phyloP scores from a whole-genome alignment of 2,329 filamentous ascomycete species.

The Neoscytalidium dimidiatum region DNA sequence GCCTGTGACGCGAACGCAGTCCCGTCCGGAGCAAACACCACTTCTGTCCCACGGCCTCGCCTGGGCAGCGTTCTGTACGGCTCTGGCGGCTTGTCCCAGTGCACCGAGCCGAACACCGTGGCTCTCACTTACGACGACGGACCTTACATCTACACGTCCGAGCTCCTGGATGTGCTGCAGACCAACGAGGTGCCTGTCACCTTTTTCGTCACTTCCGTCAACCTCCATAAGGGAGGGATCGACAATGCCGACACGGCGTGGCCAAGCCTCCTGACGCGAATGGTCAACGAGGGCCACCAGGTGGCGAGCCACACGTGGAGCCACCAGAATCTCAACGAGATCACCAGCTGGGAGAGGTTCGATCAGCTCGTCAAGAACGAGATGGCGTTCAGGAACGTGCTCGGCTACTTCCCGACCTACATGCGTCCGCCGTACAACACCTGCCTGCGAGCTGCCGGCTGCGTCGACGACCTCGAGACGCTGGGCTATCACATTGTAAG shows the following conservation, averaged over 20 bases:
- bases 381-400: constrained; percentile 49
- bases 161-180: constrained; percentile 63
- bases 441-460: constrained; percentile 30
- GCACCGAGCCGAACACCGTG: constrained; percentile 57
- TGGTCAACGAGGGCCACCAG: constrained; percentile 55
- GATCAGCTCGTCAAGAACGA: constrained; percentile 55
- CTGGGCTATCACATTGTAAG: constrained; percentile 51
- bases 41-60: constrained; percentile 53
- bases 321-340: constrained; percentile 45
- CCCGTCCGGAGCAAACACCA: constrained; percentile 58
- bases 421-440: constrained; percentile 54
- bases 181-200: constrained; percentile 64
- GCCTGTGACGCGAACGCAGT: constrained; percentile 43
- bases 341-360: constrained; percentile 36
- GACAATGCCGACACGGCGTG: constrained; percentile 40
- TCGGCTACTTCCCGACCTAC: constrained; percentile 52
- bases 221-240: constrained; percentile 57
- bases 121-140: constrained; percentile 70
- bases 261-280: constrained; percentile 46
- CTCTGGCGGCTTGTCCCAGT: constrained; percentile 57
- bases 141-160: constrained; percentile 61
- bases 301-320: constrained; percentile 52
- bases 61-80: constrained; percentile 60
- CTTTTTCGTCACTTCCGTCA: constrained; percentile 66
- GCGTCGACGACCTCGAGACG: constrained; percentile 39